Base-by-base conservation (phyloP, 371 early-diverging fungal species). In the Mortierella polycephala region DNA sequence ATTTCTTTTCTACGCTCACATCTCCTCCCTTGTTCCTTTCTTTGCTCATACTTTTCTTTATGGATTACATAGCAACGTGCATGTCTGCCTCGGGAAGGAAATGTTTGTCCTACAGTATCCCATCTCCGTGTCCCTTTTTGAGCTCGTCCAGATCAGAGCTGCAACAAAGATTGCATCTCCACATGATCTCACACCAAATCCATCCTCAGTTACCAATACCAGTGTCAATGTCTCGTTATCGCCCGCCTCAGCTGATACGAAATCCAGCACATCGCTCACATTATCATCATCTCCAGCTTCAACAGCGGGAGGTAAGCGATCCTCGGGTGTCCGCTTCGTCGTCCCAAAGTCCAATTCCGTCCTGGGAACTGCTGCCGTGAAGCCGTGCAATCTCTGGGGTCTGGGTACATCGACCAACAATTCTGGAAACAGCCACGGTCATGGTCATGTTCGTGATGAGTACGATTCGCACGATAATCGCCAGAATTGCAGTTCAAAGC, bases 341-440 rank as follows among this genome's bases (percentile, higher is more conserved):
- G 57, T 71, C n/a, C 72, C 66, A 7, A 71, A 59, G 40, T 47
- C 79, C 5, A 77, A 72, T 30, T 77, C 79, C 0, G 72, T 77
- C 42, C 37, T 77, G 13, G 79, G 79, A 7, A 77, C 79, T 3
- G 79, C 79, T 1, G 61, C 56, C 0, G 65, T 77, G 6, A 67
- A 68, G 16, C 79, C 79, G 0, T 77, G 71, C 30, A 71, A 65
- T 51, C 69, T 77, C 39, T 77, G 79, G 79, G 79, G 79, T 12
- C 55, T 77, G 1, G 72, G 72, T 0, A 68, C 71, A 0, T 60
- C 66, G 1, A 67, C 52, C 3, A 45, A 74, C 21, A 47, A 51
- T 11, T 64, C 64, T 30, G 57, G 65, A 30, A 55, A 56, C 21
- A 55, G 58, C 23, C 61, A 66, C 9, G 57, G 57, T 8, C 51